Percentiles rank a stretch among this genome's conserved stretches.
These are phyloP conservation scores for Saitozyma sp. DNA, from an alignment of 768 basidiomycete species.

Conservation along the genomic window DNA sequence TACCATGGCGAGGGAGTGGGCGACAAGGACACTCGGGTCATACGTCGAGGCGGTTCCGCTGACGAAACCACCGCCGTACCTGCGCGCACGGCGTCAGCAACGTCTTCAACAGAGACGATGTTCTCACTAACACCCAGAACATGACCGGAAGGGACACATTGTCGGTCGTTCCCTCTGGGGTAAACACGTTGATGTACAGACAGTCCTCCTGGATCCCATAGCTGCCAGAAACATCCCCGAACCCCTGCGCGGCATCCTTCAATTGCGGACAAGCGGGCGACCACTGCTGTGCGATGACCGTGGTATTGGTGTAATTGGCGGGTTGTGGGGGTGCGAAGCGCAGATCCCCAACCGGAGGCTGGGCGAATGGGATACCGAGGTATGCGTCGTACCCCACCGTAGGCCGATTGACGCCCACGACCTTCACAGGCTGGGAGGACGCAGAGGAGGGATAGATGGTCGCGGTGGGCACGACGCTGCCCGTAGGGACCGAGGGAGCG, in stretches of 20 bases:
- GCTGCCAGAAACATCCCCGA: neutral
- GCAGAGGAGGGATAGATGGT: conserved; percentile 31
- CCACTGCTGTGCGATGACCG: conserved; percentile 30
- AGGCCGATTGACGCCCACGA: conserved; percentile 25
- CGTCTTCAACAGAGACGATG: no score
- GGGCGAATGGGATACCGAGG: conserved; percentile 47
- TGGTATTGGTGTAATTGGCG: conserved; percentile 24
- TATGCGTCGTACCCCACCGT: conserved; percentile 31
- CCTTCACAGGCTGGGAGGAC: conserved; percentile 15
- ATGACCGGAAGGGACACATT: conserved; percentile 55
- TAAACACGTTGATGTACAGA: conserved; percentile 58
- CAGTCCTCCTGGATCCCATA: conserved; percentile 57
- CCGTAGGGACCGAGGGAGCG: neutral
- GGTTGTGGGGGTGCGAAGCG: conserved; percentile 39
- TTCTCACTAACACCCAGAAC: conserved; percentile 50
- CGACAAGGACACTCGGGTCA: conserved; percentile 36
- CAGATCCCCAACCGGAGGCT: conserved; percentile 35
- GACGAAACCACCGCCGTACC: conserved; percentile 55
- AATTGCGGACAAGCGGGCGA: conserved; percentile 43
- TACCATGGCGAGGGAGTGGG: neutral
- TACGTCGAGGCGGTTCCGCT: conserved; percentile 46
- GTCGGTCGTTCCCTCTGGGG: conserved; percentile 50
- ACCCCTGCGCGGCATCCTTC: neutral
- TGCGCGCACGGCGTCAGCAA: no score
- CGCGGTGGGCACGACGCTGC: conserved; percentile 13